Evolutionary conservation across 257 asterid species (phyloP).

Genomic region (Capsicum chinense): DNA sequence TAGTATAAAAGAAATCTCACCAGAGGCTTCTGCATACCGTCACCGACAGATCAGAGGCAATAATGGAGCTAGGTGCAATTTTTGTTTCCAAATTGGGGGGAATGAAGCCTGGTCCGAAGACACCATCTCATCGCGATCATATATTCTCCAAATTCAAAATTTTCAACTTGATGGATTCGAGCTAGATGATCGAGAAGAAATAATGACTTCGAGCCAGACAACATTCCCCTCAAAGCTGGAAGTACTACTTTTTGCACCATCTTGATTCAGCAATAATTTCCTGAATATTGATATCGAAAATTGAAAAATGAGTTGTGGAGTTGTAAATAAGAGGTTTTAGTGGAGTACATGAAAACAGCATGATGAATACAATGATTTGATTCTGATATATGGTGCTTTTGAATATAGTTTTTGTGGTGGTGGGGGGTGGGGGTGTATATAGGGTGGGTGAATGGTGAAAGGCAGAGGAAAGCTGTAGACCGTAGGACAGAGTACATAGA

Average conservation of each 20-base stretch:
- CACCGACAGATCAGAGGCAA: neutral
- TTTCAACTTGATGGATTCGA: neutral
- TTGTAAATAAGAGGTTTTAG: neutral
- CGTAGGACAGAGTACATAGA: neutral
- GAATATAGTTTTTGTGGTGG: conserved; percentile 9
- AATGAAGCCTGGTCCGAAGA: conserved; percentile 77
- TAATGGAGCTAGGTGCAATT: neutral
- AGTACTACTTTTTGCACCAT: conserved; percentile 15
- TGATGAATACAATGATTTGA: conserved; percentile 44
- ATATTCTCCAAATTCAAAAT: too few species aligned
- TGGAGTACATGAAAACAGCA: conserved; percentile 28
- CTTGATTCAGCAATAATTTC: conserved; percentile 7
- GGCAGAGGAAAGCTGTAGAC: neutral
- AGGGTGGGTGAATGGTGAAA: neutral
- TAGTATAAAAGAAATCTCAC: neutral
- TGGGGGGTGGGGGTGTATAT: neutral
- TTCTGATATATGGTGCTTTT: conserved; percentile 24
- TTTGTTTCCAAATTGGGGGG: conserved; percentile 46
- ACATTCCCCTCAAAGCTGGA: conserved; percentile 55
- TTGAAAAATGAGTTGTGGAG: neutral
- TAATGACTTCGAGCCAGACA: conserved; percentile 56
- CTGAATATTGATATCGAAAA: neutral
- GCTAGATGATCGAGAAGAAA: neutral
- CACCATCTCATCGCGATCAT: conserved; percentile 5
- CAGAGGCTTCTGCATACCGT: neutral